Percentiles rank a stretch among this genome's conserved stretches.
Conservation (phyloP, 805 yeast genomes). For the Ogataea sp. region DNA sequence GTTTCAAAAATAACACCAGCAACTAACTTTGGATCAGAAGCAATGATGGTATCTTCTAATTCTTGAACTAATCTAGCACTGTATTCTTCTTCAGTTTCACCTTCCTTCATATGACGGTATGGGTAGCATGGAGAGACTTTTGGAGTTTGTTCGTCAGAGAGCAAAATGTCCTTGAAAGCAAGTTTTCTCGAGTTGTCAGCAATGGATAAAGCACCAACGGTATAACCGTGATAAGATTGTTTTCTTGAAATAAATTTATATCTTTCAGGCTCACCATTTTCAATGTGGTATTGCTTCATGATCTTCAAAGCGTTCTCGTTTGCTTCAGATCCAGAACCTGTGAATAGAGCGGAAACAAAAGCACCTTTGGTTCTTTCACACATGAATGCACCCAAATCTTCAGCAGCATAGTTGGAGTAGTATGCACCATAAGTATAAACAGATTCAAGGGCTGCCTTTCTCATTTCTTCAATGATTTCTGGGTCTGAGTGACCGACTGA, state of each 20-base stretch:
- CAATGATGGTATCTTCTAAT: constrained; percentile 33
- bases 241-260: constrained; percentile 34
- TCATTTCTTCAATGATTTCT: constrained; percentile 30
- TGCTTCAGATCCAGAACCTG: constrained; percentile 70
- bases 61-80: constrained; percentile 28
- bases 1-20: constrained; percentile 38
- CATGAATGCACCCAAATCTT: constrained; percentile 35
- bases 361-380: constrained; percentile 30
- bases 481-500: constrained; percentile 35
- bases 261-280: constrained; percentile 31
- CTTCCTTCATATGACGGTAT: constrained; percentile 19
- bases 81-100: constrained; percentile 33
- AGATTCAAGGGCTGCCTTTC: constrained; percentile 25
- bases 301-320: constrained; percentile 73
- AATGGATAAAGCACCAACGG: constrained; percentile 36
- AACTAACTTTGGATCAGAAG: constrained; percentile 35
- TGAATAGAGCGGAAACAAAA: constrained; percentile 33
- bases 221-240: constrained; percentile 41
- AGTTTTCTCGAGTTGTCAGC: constrained; percentile 29
- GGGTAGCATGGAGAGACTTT: constrained; percentile 27
- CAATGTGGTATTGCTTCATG: constrained; percentile 41
- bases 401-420: constrained; percentile 31
- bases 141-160: constrained; percentile 17
- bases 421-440: constrained; percentile 28
- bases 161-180: constrained; percentile 22